phyloP scores from a whole-genome alignment of 305 asterid species.

The Stenogyne calaminthoides region DNA sequence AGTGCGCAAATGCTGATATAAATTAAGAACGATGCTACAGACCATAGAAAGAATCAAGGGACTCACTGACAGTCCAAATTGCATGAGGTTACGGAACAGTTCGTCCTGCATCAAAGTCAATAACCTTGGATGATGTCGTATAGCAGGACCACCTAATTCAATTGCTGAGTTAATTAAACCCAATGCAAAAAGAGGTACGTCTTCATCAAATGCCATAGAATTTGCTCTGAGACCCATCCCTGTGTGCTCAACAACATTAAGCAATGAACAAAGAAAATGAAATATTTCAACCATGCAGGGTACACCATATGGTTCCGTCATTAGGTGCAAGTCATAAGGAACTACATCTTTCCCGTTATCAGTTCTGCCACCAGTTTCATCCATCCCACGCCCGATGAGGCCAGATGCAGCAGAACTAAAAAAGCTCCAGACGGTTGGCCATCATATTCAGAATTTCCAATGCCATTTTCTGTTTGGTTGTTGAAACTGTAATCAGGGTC shows the following conservation, averaged over 20 bases:
- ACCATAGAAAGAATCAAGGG: constrained; percentile 96
- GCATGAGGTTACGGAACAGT: constrained; percentile 91
- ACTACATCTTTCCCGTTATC: constrained; percentile 80
- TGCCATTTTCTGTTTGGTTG: constrained; percentile 73
- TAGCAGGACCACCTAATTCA: constrained; percentile 89
- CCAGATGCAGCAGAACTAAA: constrained; percentile 54
- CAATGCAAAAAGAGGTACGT: constrained; percentile 85
- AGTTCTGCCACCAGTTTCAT: constrained; percentile 51
- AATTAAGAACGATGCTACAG: constrained; percentile 88
- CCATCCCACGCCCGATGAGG: constrained; percentile 51
- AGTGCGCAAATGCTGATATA: constrained; percentile 81
- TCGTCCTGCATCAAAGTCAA: constrained; percentile 93
- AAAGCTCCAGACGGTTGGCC: constrained; percentile 62
- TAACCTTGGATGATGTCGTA: constrained; percentile 75
- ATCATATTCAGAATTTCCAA: constrained; percentile 60
- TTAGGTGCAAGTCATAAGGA: constrained; percentile 78
- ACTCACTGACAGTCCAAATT: constrained; percentile 89
- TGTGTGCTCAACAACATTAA: constrained; percentile 77
- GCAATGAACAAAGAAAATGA: constrained; percentile 89
- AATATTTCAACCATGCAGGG: constrained; percentile 98
- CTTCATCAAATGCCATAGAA: constrained; percentile 90
- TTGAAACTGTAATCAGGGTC: constrained; percentile 56
- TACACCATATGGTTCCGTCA: constrained; percentile 93
- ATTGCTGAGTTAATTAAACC: constrained; percentile 93
- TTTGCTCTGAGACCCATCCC: constrained; percentile 85